Evolutionary conservation across 176 grass and related monocot genomes (phyloP), one percentile per base, ranked within the genome.

Genomic region (Guadua angustifolia): DNA sequence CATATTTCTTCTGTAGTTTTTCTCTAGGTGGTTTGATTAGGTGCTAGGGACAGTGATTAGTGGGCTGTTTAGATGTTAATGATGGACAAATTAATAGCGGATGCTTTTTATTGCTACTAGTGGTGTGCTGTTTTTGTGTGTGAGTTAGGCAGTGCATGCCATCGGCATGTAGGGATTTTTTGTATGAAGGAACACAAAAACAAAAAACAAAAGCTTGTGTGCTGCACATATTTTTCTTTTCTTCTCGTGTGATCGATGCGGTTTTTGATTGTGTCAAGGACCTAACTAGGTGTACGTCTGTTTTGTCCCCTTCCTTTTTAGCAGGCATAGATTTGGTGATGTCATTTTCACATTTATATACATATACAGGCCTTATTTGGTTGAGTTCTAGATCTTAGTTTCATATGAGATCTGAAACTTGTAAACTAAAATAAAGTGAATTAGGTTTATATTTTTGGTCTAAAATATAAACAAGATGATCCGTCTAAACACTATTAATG

Each of bases 1-100:
- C 25, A 53, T 21, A 29, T 2, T 36, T 55, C 5, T 1, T 36
- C 4, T 55, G 14, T 2, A 39, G 16, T 10, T 73, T 73, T 14
- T 16, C 35, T 36, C 29, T 55, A 36, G 33, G 29, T 16, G 32
- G 6, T 65, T 53, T 49, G n/a, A n/a, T 74, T 33, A 63, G 69
- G 11, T 13, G 57, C 40, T 53, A 19, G 21, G 14, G 44, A 83
- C 49, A 47, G 13, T 51, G 80, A 57, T 73, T 71, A 33, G 80
- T 45, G 78, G 50, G 13, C 6, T 81, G 15, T 59, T 82, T 9
- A 51, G 66, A 21, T 44, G 22, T 25, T 71, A 42, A 66, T 57
- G 21, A 15, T 69, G 65, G 77, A 9, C 17, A 18, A 38, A 38
- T 19, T 29, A 58, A 24, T 32, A 19, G 14, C 74, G 19, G 17